These are phyloP conservation scores for Pharus latifolius DNA, from an alignment of 176 grass and related monocot genomes.

Conservation along the genomic window DNA sequence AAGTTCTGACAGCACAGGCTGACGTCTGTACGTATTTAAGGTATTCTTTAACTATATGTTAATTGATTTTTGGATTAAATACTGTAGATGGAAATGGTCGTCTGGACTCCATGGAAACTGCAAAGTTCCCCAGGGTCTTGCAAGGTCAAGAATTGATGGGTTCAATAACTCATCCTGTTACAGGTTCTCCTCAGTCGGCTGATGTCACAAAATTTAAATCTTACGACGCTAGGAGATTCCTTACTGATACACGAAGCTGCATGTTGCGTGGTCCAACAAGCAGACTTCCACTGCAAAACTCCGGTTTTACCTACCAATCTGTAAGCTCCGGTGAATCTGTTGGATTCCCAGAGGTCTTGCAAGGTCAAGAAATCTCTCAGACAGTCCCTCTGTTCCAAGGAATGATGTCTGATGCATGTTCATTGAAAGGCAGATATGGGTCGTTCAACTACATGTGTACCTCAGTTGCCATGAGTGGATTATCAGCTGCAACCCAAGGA, in stretches of 20 bases:
- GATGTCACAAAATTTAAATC: slow-evolving; percentile 29
- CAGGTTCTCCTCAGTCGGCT: slow-evolving; percentile 33
- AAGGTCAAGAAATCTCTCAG: slow-evolving; percentile 97
- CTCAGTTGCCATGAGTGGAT: slow-evolving; percentile 24
- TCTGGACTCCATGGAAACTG: slow-evolving; percentile 66
- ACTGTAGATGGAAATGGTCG: slow-evolving; percentile 65
- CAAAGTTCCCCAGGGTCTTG: slow-evolving; percentile 98
- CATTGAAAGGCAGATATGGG: slow-evolving; percentile 17
- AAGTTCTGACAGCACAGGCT: slow-evolving; percentile 14
- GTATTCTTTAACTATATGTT: neutral
- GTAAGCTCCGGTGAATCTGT: slow-evolving; percentile 82
- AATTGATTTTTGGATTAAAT: neutral
- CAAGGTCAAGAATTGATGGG: slow-evolving; percentile 99
- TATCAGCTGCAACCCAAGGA: slow-evolving; percentile 32
- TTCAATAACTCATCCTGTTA: slow-evolving; percentile 41
- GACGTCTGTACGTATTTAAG: neutral
- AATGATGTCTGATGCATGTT: slow-evolving; percentile 26
- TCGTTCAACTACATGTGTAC: neutral
- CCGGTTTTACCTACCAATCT: slow-evolving; percentile 52
- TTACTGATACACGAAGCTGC: slow-evolving; percentile 21
- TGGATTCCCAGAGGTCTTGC: slow-evolving; percentile 96
- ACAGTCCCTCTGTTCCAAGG: slow-evolving; percentile 37
- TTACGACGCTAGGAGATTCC: slow-evolving; percentile 20
- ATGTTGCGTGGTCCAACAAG: slow-evolving; percentile 23
- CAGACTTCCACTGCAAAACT: slow-evolving; percentile 21